Evolutionary conservation across 352 stramenopile genomes (phyloP), one percentile per base, ranked within the genome.

Genomic region (Phytophthora meadii): DNA sequence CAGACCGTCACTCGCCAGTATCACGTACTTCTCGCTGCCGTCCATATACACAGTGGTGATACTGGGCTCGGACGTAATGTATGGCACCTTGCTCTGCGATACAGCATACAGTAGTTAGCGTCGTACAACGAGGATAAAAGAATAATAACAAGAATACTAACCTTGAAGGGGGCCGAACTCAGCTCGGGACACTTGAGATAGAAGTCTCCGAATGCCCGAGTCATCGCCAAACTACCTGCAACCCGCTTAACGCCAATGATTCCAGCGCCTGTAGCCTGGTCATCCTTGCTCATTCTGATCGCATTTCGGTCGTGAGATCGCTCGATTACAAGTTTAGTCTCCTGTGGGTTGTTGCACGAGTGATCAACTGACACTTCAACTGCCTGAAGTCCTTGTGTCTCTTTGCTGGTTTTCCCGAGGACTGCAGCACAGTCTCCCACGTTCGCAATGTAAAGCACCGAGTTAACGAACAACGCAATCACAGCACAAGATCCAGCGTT

Each of bases 141-240:
- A 17, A 3, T 37, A 44, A 4, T 53, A 22, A 10, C 11, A 34
- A 5, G 9, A 37, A 30, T n/a, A 55, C 24, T 11, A 37, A 89
- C 77, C 77, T 98, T 98, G 68, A 98, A 98, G 6, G 92, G 94
- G 52, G 87, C 79, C 11, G 92, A 95, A 44, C 88, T 97, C n/a
- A 98, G 68, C 22, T 93, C 77, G 61, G 93, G 89, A 42, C 84
- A 97, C 64, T 98, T 98, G 9, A 98, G 76, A 45, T 98, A 98
- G 17, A 95, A 96, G 66, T 98, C 94, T 14, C 94, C 94, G 40
- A 98, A 88, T 1, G 94, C 94, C 54, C 92, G 80, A 5, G 94
- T 98, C 25, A 98, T 93, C 1, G 91, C 90, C 30, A 98, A 69
- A 69, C 87, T 97, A 9, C 92, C 92, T 17, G 92, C 94, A 8